Evolutionary conservation across 257 asterid species (phyloP).

Genomic region (Hygrophila difformis): DNA sequence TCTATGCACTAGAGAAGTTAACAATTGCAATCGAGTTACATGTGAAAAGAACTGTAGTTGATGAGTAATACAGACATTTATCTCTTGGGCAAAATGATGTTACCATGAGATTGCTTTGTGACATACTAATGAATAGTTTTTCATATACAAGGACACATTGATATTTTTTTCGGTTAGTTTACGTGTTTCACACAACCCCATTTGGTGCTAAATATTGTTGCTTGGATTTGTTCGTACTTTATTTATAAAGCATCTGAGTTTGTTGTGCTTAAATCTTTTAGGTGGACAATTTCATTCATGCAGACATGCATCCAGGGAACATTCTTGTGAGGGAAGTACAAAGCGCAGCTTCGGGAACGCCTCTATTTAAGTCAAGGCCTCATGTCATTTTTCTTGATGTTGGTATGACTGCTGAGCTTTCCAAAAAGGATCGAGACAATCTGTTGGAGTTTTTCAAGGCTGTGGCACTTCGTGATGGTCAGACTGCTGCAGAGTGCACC

Average conservation of each 20-base stretch:
- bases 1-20: conserved; percentile 5
- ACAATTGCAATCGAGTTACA: too few relatives aligned
- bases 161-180: background rate
- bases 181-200: background rate
- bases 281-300: conserved; percentile 88
- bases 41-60: too few relatives aligned
- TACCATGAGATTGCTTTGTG: background rate
- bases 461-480: conserved; percentile 85
- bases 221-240: too few relatives aligned
- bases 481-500: conserved; percentile 75
- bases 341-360: conserved; percentile 29
- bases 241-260: conserved; percentile 3
- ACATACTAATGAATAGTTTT: conserved; percentile 5
- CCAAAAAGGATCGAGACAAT: conserved; percentile 56
- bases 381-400: conserved; percentile 86
- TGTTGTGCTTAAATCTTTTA: conserved; percentile 25
- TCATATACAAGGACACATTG: conserved; percentile 4
- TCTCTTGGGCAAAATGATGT: conserved; percentile 1
- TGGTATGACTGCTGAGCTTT: conserved; percentile 97
- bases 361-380: conserved; percentile 62
- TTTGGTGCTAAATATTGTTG: background rate
- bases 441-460: conserved; percentile 82
- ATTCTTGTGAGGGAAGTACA: conserved; percentile 61
- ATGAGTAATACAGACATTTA: background rate
- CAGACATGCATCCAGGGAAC: conserved; percentile 99